These are phyloP conservation scores for Aschersonia sp. DNA, from an alignment of 2,329 filamentous ascomycete species.

Conservation along the genomic window DNA sequence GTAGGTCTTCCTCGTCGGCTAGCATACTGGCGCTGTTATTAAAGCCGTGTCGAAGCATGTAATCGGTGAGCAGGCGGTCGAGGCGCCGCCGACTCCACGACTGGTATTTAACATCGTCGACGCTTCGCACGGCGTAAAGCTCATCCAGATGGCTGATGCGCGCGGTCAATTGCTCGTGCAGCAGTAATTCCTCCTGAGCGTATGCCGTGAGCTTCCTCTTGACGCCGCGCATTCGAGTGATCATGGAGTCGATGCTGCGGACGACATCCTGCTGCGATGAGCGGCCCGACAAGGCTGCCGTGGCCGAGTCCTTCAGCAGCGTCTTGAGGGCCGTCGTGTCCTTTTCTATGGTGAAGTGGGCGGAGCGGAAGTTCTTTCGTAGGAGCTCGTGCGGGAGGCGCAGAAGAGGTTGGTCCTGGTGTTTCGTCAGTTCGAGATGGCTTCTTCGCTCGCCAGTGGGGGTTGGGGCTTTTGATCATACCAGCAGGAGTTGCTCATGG, in stretches of 20 bases:
- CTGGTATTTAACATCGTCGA: slow-evolving; percentile 90
- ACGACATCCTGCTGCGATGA: slow-evolving; percentile 58
- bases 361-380: slow-evolving; percentile 84
- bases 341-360: slow-evolving; percentile 63
- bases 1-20: slow-evolving; percentile 60
- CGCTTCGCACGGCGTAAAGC: slow-evolving; percentile 62
- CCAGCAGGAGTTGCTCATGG: slow-evolving; percentile 61
- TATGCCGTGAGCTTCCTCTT: slow-evolving; percentile 74
- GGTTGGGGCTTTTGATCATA: slow-evolving; percentile 19
- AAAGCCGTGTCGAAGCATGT: slow-evolving; percentile 75
- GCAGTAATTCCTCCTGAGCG: slow-evolving; percentile 63
- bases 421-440: background rate
- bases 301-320: slow-evolving; percentile 47
- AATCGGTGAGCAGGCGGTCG: slow-evolving; percentile 81
- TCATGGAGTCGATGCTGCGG: slow-evolving; percentile 69
- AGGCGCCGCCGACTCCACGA: slow-evolving; percentile 72
- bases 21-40: slow-evolving; percentile 61
- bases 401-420: slow-evolving; percentile 82
- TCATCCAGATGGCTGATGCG: slow-evolving; percentile 70
- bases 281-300: slow-evolving; percentile 49
- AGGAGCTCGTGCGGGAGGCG: slow-evolving; percentile 86
- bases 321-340: slow-evolving; percentile 50
- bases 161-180: slow-evolving; percentile 63
- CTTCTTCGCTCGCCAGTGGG: background rate
- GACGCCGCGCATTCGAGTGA: slow-evolving; percentile 68